A percentile compares a stretch with the other conserved stretches of the same genome.
Conservation (phyloP, 2,329 filamentous ascomycete species). For the Epichloe sylvatica region DNA sequence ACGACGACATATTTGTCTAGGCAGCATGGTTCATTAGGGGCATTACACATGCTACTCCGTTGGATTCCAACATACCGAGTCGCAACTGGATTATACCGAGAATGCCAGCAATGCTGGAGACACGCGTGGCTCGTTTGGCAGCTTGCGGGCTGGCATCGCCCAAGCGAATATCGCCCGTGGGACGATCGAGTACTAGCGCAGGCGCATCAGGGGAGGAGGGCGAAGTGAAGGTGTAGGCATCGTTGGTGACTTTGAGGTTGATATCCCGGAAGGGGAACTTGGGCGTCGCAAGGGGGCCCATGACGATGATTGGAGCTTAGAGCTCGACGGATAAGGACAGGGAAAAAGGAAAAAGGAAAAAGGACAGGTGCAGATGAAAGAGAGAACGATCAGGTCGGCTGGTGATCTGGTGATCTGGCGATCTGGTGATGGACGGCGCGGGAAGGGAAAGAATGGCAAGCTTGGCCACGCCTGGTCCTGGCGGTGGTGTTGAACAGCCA, state of each 20-base stretch:
- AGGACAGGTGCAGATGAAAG: neutral
- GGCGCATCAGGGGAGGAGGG: conserved; percentile 84
- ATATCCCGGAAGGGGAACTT: conserved; percentile 78
- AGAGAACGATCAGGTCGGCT: neutral
- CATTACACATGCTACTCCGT: neutral
- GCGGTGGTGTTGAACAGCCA: neutral
- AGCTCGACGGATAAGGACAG: neutral
- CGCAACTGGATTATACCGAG: conserved; percentile 86
- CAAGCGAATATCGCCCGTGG: conserved; percentile 78
- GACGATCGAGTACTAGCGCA: conserved; percentile 77
- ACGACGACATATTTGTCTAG: conserved; percentile 89
- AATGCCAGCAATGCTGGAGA: conserved; percentile 90
- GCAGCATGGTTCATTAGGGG: neutral
- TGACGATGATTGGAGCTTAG: conserved; percentile 9
- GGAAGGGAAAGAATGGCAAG: neutral
- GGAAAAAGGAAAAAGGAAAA: neutral
- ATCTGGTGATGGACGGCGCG: neutral
- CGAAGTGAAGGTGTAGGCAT: conserved; percentile 92
- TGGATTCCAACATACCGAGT: conserved; percentile 49
- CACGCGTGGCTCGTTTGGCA: conserved; percentile 55
- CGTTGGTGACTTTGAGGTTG: conserved; percentile 83
- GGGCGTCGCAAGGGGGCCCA: conserved; percentile 23
- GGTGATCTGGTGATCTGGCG: no score
- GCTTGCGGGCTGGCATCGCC: conserved; percentile 64
- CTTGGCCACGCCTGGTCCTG: neutral